phyloP scores from a whole-genome alignment of 2,329 filamentous ascomycete species.

The Plectosphaerella cucumerina region DNA sequence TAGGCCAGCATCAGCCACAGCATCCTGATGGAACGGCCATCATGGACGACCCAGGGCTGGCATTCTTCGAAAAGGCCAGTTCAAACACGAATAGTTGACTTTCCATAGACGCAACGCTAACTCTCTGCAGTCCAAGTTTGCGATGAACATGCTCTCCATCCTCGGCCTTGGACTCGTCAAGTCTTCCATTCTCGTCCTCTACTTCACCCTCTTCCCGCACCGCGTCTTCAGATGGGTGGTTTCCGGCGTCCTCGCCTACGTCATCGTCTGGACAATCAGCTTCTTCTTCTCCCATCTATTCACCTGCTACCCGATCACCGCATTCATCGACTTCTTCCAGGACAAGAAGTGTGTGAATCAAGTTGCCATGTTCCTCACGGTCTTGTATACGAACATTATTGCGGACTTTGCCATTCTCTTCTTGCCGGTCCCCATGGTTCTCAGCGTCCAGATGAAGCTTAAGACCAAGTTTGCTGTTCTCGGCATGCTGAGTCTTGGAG shows the following conservation, averaged over 20 bases:
- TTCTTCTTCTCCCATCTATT: constrained; percentile 21
- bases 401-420: constrained; percentile 19
- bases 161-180: constrained; percentile 25
- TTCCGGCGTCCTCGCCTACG: constrained; percentile 17
- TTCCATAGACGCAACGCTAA: background rate
- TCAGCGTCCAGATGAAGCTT: constrained; percentile 17
- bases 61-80: constrained; percentile 9
- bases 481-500: constrained; percentile 19
- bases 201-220: constrained; percentile 24
- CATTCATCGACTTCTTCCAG: constrained; percentile 18
- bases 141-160: constrained; percentile 20
- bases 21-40: constrained; percentile 8
- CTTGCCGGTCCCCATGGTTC: constrained; percentile 19
- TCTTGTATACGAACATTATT: constrained; percentile 16
- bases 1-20: constrained; percentile 9
- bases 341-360: constrained; percentile 17
- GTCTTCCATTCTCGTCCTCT: constrained; percentile 26
- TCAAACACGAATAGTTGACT: background rate
- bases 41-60: constrained; percentile 10
- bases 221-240: constrained; percentile 20
- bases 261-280: constrained; percentile 17
- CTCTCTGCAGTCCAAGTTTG: constrained; percentile 6
- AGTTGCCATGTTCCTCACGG: constrained; percentile 15
- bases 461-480: constrained; percentile 19
- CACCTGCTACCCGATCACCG: constrained; percentile 18